Evolutionary conservation across 1,284 basidiomycete species (phyloP), one percentile per base, ranked within the genome.

Genomic region (Pseudozyma sp.): DNA sequence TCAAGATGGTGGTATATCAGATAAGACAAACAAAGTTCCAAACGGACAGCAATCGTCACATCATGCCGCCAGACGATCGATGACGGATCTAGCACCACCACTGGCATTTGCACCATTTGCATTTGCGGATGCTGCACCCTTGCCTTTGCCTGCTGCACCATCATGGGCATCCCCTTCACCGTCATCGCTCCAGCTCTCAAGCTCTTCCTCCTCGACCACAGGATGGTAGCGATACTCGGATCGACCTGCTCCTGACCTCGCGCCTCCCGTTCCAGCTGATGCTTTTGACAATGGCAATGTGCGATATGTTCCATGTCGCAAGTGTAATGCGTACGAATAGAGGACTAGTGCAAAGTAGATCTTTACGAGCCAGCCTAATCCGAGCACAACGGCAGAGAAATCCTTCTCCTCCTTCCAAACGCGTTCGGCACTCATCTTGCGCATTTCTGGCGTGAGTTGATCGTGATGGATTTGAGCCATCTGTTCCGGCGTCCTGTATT

Each of bases 271-370:
- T 11, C 90, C 91, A 80, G 90, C 90, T 12, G 80, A 80, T 11
- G 80, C 72, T 54, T 83, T 85, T 34, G 87, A 87, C 19, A 88
- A 88, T 4, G 93, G 92, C 47, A 97, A 90, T 16, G 91, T 88
- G 78, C 92, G 91, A 85, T 97, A 98, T 13, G 94, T 93, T 51
- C 93, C 93, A 81, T 92, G 92, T 42, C 95, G 92, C 50, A 99
- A 90, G 85, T 98, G 96, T 1, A 91, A 88, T 3, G 95, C 95
- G 85, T 94, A 98, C 11, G 96, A 97, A 86, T 98, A 99, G 39
- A 99, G 87, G 42, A 96, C 86, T 36, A 93, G 86, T 42, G 93
- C 92, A 86, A 98, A 95, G 87, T 97, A 99, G 74, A 97, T 88
- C 95, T 99, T 99, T 80, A 91, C 86, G 16, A 94, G 73, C 93